phyloP scores from a whole-genome alignment of 1,284 basidiomycete genomes.

The Entoloma clypeatum region DNA sequence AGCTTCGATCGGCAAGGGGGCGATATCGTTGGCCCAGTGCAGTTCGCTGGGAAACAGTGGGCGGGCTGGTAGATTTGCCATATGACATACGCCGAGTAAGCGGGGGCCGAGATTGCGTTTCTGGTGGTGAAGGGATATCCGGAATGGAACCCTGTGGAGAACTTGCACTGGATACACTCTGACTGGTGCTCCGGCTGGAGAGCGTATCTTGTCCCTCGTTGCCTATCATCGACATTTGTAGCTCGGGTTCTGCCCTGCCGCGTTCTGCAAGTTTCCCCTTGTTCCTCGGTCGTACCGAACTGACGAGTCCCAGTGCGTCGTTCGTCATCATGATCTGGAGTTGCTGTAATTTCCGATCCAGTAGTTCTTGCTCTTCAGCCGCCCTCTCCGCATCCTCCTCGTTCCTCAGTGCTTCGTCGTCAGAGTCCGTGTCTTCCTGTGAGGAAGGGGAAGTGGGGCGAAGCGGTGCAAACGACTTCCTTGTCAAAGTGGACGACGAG shows the following conservation, averaged over 20 bases:
- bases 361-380: constrained; percentile 62
- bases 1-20: constrained; percentile 35
- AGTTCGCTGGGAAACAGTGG: constrained; percentile 50
- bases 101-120: constrained; percentile 43
- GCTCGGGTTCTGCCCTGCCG: constrained; percentile 42
- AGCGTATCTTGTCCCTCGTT: constrained; percentile 35
- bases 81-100: constrained; percentile 51
- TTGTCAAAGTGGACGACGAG: constrained; percentile 66
- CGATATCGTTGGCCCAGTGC: constrained; percentile 46
- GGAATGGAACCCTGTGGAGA: constrained; percentile 75
- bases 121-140: constrained; percentile 68
- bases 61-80: constrained; percentile 57
- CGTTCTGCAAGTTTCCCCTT: constrained; percentile 39
- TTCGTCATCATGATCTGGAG: constrained; percentile 68
- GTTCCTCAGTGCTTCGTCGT: constrained; percentile 54
- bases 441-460: constrained; percentile 46
- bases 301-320: constrained; percentile 67
- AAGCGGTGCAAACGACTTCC: constrained; percentile 34
- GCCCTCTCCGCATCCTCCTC: constrained; percentile 63
- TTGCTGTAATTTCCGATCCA: constrained; percentile 61
- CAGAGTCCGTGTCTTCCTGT: constrained; percentile 49
- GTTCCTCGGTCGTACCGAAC: constrained; percentile 36
- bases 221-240: constrained; percentile 32
- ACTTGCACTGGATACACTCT: constrained; percentile 65
- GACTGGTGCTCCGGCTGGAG: constrained; percentile 54